phyloP scores from a whole-genome alignment of 169 alveolate genomes.

The Plasmodium sp. region DNA sequence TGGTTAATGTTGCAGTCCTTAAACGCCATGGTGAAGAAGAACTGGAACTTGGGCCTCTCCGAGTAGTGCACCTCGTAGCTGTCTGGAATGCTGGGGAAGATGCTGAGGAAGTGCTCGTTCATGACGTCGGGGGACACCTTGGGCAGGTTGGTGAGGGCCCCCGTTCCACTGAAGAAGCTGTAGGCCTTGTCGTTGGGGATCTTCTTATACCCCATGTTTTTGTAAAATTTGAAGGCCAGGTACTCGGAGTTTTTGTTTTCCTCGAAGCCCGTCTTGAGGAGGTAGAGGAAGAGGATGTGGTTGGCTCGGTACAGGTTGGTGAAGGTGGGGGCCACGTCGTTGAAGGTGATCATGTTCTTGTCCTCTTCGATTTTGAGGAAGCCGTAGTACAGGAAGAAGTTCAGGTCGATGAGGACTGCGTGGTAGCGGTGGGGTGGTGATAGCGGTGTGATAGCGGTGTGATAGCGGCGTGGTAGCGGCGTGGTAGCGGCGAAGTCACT shows the following conservation, averaged over 20 bases:
- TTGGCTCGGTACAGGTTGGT: constrained; percentile 45
- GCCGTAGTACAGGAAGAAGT: constrained; percentile 35
- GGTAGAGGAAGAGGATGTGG: constrained; percentile 11
- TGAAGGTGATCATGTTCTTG: neutral
- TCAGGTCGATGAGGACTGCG: constrained; percentile 15
- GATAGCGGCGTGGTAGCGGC: no score
- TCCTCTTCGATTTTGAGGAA: constrained; percentile 28
- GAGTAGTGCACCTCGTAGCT: neutral
- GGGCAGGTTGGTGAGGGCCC: neutral
- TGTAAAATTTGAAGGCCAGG: neutral
- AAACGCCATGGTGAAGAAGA: constrained; percentile 17
- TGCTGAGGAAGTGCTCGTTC: neutral
- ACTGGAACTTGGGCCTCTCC: neutral
- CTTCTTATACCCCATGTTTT: neutral
- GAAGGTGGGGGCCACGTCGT: constrained; percentile 12
- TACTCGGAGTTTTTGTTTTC: neutral
- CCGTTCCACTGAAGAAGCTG: neutral
- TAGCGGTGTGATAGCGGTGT: neutral
- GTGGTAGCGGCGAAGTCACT: no score
- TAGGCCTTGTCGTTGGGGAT: neutral
- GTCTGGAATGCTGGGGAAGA: neutral
- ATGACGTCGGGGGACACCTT: neutral
- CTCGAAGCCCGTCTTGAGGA: constrained; percentile 25
- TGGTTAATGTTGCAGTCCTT: constrained; percentile 63
- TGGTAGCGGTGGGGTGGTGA: neutral